Base-by-base conservation (phyloP, 1,139 yeast genomes). In the Suhomyces choctaworum region DNA sequence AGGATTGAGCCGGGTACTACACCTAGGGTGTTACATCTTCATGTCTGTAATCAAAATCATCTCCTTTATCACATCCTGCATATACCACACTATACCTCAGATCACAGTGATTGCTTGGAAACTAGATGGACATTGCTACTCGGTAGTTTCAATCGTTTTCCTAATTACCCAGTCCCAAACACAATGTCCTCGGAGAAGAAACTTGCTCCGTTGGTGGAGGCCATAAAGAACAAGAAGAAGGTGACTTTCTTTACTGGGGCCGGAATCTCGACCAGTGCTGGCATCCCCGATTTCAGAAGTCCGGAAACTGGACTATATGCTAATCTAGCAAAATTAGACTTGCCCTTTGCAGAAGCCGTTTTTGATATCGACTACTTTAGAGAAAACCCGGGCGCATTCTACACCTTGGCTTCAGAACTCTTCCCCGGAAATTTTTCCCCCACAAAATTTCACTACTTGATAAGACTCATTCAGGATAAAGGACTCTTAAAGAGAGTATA, bases 291-390 rank as follows among this genome's bases (percentile, higher is more conserved):
- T 55, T 92, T 92, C 56, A 70, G 97, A 46, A 81, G 95, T 13
- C 97, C 97, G 1, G 76, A 80, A 32, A 90, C 97, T 0, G 98
- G 98, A 0, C 70, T 90, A 7, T 90, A 90, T 52, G 78, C 90
- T 44, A 90, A 92, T 54, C 65, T 92, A 37, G 76, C 85, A 27
- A 73, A 78, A 44, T 65, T 90, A 25, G 71, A 86, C 27, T 66
- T 90, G 30, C 97, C 97, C 4, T 89, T 78, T 53, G 94, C 97
- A 0, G 98, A 90, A 57, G 97, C 97, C 0, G 96, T 92, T 1
- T 92, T 90, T 58, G 97, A 89, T 54, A 82, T 90, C 22, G 89
- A 81, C 21, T 92, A 78, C 58, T 87, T 88, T 56, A 64, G 73
- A 32, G 70, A 81, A 38, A 73, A 76, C 34, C 97, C 97, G 0